A percentile compares a stretch with the other conserved stretches of the same genome.
Evolutionary conservation across 768 basidiomycete genomes (phyloP).

Genomic region (Tubosaeta sp.): DNA sequence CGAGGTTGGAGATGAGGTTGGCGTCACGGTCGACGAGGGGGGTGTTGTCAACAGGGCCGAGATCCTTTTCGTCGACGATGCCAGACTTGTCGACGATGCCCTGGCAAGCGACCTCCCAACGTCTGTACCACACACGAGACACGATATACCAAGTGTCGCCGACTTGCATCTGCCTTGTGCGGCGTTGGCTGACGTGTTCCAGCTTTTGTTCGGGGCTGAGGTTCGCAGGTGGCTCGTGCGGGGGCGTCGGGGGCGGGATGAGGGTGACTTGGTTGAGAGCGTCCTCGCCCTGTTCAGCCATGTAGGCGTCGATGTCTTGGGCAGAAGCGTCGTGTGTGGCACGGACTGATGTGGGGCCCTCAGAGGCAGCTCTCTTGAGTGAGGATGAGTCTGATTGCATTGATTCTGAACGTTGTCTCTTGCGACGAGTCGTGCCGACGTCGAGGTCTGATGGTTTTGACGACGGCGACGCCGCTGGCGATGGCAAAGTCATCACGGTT

Average conservation of each 20-base stretch:
- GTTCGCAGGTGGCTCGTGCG: conserved; percentile 19
- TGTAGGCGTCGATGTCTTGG: conserved; percentile 60
- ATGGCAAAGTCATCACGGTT: conserved; percentile 42
- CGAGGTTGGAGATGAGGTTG: conserved; percentile 38
- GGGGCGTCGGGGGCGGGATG: conserved; percentile 25
- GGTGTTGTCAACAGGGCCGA: conserved; percentile 77
- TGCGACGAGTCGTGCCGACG: conserved; percentile 38
- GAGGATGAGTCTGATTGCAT: conserved; percentile 76
- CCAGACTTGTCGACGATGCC: conserved; percentile 70
- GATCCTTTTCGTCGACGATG: conserved; percentile 51
- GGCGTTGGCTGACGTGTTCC: conserved; percentile 44
- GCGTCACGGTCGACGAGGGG: conserved; percentile 54
- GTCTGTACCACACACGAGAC: conserved; percentile 64
- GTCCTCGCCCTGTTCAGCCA: conserved; percentile 53
- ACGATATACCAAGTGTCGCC: conserved; percentile 82
- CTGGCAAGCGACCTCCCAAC: conserved; percentile 70
- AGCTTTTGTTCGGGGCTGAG: conserved; percentile 45
- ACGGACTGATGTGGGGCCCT: conserved; percentile 40
- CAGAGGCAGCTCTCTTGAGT: conserved; percentile 75
- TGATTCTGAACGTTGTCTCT: conserved; percentile 71
- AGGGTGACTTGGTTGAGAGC: conserved; percentile 14
- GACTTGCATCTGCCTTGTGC: conserved; percentile 46
- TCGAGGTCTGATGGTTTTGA: conserved; percentile 37
- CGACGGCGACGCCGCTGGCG: conserved; percentile 40
- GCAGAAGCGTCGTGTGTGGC: conserved; percentile 17